Evolutionary conservation across 1,284 basidiomycete genomes (phyloP).

Genomic region (Ustilago loliicola): DNA sequence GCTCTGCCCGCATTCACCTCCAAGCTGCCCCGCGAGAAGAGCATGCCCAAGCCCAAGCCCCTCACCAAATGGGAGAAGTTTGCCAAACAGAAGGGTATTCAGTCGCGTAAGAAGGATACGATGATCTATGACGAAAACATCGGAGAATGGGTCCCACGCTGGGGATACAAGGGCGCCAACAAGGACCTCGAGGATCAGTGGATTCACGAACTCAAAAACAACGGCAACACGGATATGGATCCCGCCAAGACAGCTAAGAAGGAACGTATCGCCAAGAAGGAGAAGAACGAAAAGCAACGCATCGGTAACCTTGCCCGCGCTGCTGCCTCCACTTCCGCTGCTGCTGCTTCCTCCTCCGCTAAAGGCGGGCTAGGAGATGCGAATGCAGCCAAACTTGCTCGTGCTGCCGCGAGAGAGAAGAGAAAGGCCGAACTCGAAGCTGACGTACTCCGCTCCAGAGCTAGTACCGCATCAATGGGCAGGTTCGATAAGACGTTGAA

Average conservation of each 20-base stretch:
- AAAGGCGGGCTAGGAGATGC: constrained; percentile 36
- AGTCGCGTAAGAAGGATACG: constrained; percentile 79
- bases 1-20: constrained; percentile 79
- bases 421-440: constrained; percentile 83
- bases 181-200: constrained; percentile 89
- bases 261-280: constrained; percentile 82
- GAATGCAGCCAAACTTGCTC: constrained; percentile 53
- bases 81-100: constrained; percentile 93
- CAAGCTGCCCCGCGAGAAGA: constrained; percentile 88
- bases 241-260: constrained; percentile 82
- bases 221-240: constrained; percentile 81
- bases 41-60: constrained; percentile 90
- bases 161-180: constrained; percentile 86
- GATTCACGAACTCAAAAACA: constrained; percentile 88
- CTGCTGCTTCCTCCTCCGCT: not conserved
- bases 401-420: constrained; percentile 71
- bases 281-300: constrained; percentile 87
- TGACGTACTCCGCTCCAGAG: constrained; percentile 82
- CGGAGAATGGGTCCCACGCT: constrained; percentile 91
- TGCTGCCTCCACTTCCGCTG: constrained; percentile 18
- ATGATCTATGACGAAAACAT: constrained; percentile 94
- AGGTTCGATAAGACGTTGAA: constrained; percentile 85
- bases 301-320: constrained; percentile 81
- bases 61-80: constrained; percentile 97
- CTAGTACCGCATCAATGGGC: constrained; percentile 92